Base-by-base conservation (phyloP, 441 rosid genomes). In the Adansonia madagascariensis region DNA sequence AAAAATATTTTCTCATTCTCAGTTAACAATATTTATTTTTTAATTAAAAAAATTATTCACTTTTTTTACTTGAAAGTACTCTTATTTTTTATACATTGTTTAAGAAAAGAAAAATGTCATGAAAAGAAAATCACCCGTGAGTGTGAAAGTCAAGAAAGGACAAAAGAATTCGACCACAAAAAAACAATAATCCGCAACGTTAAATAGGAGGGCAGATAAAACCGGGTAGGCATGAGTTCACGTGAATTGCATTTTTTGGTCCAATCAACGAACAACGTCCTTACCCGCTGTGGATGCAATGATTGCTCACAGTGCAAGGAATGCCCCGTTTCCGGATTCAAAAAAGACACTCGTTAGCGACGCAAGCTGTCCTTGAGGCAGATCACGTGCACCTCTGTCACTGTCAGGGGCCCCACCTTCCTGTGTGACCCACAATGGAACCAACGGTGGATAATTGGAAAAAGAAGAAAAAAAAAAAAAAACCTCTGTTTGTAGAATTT, bases 381-480 rank as follows among this genome's bases (percentile, higher is more conserved):
- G 60, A 35, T 80, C 83, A 83, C 81, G 81, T 83, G 83, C 74
- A 43, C 55, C 71, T 61, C 74, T 35, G 18, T 49, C 73, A 41
- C 39, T 52, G 27, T 67, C 31, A 0, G 3, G 65, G 65, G 1
- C 27, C 65, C 65, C 41, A 24, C 65, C 2, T 24, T 11, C 41
- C 65, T 0, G 24, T 20, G 57, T 61, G 69, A 18, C 39, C 44
- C 56, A 49, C 15, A 3, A 27, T 0, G 4, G 10, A 6, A 11
- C 20, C 60, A 52, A 73, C 64, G 74, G 74, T 73, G 69, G 59
- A 46, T 24, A 24, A 24, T 24, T 24, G 27, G 1, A 24, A 24
- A 24, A 24, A n/a, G n/a, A n/a, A n/a, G n/a, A 24, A 24, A 24
- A 24, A 24, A 24, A 24, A 24, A 24, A 24, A 1, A 24, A 24